Conservation (phyloP, 1,284 basidiomycete genomes). For the Paramarasmius palmivorus region DNA sequence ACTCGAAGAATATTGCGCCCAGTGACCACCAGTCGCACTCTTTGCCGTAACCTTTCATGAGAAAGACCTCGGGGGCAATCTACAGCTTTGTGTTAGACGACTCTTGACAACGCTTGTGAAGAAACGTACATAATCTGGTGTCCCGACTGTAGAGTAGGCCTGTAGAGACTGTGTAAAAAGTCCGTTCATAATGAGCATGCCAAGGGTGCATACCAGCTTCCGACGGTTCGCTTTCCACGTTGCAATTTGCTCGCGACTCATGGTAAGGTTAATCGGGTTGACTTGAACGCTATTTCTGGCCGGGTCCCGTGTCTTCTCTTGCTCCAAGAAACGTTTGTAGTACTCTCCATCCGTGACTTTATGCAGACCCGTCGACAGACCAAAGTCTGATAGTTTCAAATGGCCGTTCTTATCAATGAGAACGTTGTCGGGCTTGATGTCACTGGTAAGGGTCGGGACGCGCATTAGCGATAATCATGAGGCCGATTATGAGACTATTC, state of each 20-base stretch:
- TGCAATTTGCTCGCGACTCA: slow-evolving; percentile 93
- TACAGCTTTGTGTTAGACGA: slow-evolving; percentile 38
- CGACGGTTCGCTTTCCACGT: slow-evolving; percentile 99
- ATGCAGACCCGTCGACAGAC: slow-evolving; percentile 96
- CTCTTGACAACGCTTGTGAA: not conserved
- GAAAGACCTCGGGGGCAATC: slow-evolving; percentile 98
- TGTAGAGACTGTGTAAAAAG: slow-evolving; percentile 27
- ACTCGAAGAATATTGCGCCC: slow-evolving; percentile 98
- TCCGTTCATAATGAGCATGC: not conserved
- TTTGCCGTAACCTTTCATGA: slow-evolving; percentile 96
- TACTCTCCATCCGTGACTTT: slow-evolving; percentile 95
- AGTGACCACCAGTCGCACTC: slow-evolving; percentile 99
- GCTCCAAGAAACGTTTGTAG: slow-evolving; percentile 86
- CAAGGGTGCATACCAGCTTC: slow-evolving; percentile 74
- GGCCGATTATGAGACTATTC: slow-evolving; percentile 21
- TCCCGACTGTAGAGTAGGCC: slow-evolving; percentile 98
- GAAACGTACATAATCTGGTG: slow-evolving; percentile 65
- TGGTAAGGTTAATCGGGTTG: slow-evolving; percentile 93
- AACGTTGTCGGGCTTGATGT: slow-evolving; percentile 99
- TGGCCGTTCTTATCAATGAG: slow-evolving; percentile 97
- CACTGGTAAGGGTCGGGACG: slow-evolving; percentile 48
- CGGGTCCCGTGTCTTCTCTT: slow-evolving; percentile 56
- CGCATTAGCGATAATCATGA: slow-evolving; percentile 9
- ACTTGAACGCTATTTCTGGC: slow-evolving; percentile 93
- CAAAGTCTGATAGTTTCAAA: slow-evolving; percentile 97